Evolutionary conservation across 345 rosid genomes (phyloP), one percentile per base, ranked within the genome.

Genomic region (Cardamine resedifolia): DNA sequence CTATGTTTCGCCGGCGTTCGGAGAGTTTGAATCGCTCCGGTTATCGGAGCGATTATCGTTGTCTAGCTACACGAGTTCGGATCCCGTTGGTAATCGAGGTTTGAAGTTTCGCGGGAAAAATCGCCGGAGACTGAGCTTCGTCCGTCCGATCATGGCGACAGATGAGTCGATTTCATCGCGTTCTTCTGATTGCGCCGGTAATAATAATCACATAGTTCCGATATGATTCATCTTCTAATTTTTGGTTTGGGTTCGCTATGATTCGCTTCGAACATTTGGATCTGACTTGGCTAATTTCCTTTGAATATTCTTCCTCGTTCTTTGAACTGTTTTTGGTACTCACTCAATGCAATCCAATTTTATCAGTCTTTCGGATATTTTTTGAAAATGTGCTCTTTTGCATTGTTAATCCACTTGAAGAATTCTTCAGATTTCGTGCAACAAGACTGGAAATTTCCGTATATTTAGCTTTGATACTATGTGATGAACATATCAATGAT

Each of bases 141-240:
- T 68, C 77, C 59, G 63, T 67, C 78, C 83, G 49, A 70, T 86
- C 56, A 58, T 57, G 79, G 90, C 90, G 19, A 72, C 55, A 68
- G 83, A 84, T 31, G 84, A 88, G 28, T 52, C 89, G 12, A 61
- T 74, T 31, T 51, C 78, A 11, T 66, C 83, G 50, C 36, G 7
- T 36, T 55, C 68, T n/a, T 64, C 68, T 60, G 76, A 62, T 78
- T 55, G 53, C 62, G 61, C 56, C 26, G 82, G 62, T 43, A 49
- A 8, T 4, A 49, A 8, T 4, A 68, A n/a, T 18, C 5, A 10
- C 30, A n/a, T 15, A 10, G 23, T 3, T 48, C 7, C 27, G 33
- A 52, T 61, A 4, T 30, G 47, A 26, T 53, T 38, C 18, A 4
- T 76, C 19, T 41, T 6, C 2, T 45, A 18, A 39, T n/a, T 49